Evolutionary conservation across 2,329 filamentous ascomycete species (phyloP), one percentile per base, ranked within the genome.

Genomic region (Pseudopyrenochaeta lycopersici): DNA sequence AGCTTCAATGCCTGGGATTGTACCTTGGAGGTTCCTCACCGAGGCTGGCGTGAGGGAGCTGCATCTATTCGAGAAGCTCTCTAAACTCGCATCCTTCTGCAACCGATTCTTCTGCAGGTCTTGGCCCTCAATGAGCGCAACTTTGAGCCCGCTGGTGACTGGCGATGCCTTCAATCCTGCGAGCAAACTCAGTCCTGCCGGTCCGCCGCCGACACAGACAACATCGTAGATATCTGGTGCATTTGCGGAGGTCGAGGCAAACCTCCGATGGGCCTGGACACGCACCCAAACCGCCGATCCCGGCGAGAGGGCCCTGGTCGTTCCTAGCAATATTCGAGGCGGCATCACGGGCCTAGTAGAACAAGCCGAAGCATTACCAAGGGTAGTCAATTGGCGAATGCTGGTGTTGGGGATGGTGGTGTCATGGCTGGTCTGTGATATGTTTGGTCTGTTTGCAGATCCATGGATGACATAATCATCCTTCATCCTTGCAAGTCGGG

Each of bases 11-110:
- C 12, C 36, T 12, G n/a, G 50, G 41, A 36, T 46, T 54, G 18
- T 66, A 76, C 77, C 76, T 67, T 91, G 83, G 59, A 98, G 84
- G 69, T 95, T 97, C 3, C 82, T 84, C n/a, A 91, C 89, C 0
- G 93, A 97, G 0, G 90, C 85, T 0, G 94, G 94, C 0, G 95
- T 99, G 51, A 99, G 83, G 44, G 94, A 98, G 80, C 91, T 97
- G 79, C 94, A 97, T 70, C 95, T 88, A 79, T 99, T 98, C 54
- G 94, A 97, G 80, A 89, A 99, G 64, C 86, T 82, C 46, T 85
- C 84, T 6, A 84, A 75, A 2, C 87, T 85, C 7, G 90, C 67
- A 57, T 75, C 85, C 47, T 85, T 85, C 81, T 89, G 92, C 20
- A 84, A 78, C 44, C 84, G 84, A 46, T 85, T 83, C 67, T 89